Conservation (phyloP, 192 early-diverging fungal genomes). For the Helicostylum pulchrum region DNA sequence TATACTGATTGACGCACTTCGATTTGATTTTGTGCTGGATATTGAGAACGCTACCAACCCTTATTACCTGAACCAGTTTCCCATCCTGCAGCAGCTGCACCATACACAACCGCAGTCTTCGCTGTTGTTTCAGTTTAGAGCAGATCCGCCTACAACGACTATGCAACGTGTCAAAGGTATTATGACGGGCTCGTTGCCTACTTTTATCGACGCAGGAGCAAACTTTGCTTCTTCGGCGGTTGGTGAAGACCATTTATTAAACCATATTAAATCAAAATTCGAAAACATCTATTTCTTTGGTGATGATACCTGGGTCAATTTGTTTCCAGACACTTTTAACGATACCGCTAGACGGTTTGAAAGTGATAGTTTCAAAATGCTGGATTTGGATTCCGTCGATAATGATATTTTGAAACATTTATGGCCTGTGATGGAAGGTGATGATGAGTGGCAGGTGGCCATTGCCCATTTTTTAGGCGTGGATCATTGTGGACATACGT, state of each 20-base stretch:
- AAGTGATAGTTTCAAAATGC: constrained; percentile 72
- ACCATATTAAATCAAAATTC: constrained; percentile 31
- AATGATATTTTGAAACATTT: constrained; percentile 74
- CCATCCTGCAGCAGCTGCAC: constrained; percentile 48
- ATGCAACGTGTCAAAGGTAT: constrained; percentile 79
- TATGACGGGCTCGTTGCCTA: constrained; percentile 79
- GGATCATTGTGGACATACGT: constrained; percentile 94
- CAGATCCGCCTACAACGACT: constrained; percentile 82
- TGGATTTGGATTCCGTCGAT: constrained; percentile 94
- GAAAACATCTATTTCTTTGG: constrained; percentile 76
- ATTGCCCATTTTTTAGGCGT: constrained; percentile 95
- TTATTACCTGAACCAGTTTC: constrained; percentile 50
- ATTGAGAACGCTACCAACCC: constrained; percentile 5
- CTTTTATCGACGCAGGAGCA: constrained; percentile 78
- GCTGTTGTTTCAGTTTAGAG: constrained; percentile 66
- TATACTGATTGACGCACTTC: constrained; percentile 72
- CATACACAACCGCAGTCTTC: constrained; percentile 49
- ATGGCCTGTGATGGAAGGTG: constrained; percentile 34
- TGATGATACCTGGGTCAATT: constrained; percentile 92
- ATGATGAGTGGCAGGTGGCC: constrained; percentile 65
- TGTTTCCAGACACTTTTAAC: constrained; percentile 66
- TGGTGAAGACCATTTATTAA: constrained; percentile 73
- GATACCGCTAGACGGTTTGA: constrained; percentile 51
- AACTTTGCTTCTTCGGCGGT: constrained; percentile 77
- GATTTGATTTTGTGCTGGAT: constrained; percentile 54